Conservation (phyloP, 2,329 filamentous ascomycete species). For the Neopestalotiopsis rosae region DNA sequence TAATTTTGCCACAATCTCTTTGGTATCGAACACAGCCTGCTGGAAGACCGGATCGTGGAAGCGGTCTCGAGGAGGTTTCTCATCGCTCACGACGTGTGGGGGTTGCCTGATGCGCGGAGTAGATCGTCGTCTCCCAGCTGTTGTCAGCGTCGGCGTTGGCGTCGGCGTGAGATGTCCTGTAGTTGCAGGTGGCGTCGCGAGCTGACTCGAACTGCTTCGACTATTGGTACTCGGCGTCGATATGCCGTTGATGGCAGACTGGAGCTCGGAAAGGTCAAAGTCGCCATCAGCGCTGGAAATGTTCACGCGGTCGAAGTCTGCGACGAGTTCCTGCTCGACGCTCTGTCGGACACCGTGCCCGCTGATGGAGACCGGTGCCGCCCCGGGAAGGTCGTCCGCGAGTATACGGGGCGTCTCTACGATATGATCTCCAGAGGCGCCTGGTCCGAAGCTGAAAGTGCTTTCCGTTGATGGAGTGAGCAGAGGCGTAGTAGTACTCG, state of each 20-base stretch:
- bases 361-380: not conserved
- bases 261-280: not conserved
- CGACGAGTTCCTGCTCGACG: not conserved
- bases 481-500: not conserved
- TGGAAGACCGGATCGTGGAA: constrained; percentile 10
- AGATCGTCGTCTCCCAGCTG: constrained; percentile 4
- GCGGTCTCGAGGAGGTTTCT: constrained; percentile 9
- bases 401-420: not conserved
- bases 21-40: not conserved
- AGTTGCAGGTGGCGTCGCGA: not conserved
- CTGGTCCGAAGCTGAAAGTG: not conserved
- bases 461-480: constrained; percentile 8
- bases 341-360: not conserved
- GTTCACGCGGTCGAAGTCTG: not conserved
- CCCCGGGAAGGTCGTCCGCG: not conserved
- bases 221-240: not conserved
- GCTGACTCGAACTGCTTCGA: not conserved
- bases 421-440: too few species aligned
- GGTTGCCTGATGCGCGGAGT: not conserved
- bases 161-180: not conserved
- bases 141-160: not conserved
- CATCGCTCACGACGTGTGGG: constrained; percentile 5
- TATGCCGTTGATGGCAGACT: constrained; percentile 7
- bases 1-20: not conserved
- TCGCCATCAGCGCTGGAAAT: not conserved